Evolutionary conservation across 345 rosid species (phyloP).

Genomic region (Eucalyptus albens): DNA sequence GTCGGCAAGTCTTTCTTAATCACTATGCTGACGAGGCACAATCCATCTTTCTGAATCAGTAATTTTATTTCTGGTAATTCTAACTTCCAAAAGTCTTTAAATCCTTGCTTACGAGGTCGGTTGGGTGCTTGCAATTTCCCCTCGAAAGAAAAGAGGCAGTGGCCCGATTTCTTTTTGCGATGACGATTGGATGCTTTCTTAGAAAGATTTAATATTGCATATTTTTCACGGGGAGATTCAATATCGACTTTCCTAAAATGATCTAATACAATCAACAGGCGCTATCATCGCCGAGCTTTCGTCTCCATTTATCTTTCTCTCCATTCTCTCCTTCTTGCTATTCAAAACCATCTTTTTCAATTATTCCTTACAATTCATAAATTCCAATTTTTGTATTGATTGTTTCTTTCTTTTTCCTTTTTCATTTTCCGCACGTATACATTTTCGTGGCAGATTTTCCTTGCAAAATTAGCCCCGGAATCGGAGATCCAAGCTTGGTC

Average conservation of each 20-base stretch:
- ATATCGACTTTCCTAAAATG: background rate
- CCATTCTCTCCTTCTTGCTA: background rate
- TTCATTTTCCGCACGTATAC: background rate
- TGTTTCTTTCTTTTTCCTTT: background rate
- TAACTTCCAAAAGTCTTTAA: background rate
- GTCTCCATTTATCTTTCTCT: background rate
- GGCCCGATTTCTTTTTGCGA: slow-evolving; percentile 10
- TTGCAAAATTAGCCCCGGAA: background rate
- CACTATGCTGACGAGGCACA: accelerated
- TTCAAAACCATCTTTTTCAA: background rate
- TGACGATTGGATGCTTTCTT: slow-evolving; percentile 6
- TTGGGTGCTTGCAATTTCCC: slow-evolving; percentile 1
- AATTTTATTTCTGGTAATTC: background rate
- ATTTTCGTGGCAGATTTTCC: background rate
- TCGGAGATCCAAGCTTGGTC: background rate
- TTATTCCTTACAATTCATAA: background rate
- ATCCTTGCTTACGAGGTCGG: slow-evolving; percentile 5
- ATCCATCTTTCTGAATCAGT: background rate
- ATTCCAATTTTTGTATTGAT: background rate
- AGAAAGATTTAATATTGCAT: slow-evolving; percentile 18
- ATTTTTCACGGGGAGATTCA: background rate
- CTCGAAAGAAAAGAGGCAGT: slow-evolving; percentile 19
- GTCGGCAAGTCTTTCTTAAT: background rate
- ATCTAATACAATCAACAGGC: background rate
- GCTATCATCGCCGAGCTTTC: background rate